Evolutionary conservation across 805 yeast genomes (phyloP), one percentile per base, ranked within the genome.

Genomic region (Spathaspora arborariae): DNA sequence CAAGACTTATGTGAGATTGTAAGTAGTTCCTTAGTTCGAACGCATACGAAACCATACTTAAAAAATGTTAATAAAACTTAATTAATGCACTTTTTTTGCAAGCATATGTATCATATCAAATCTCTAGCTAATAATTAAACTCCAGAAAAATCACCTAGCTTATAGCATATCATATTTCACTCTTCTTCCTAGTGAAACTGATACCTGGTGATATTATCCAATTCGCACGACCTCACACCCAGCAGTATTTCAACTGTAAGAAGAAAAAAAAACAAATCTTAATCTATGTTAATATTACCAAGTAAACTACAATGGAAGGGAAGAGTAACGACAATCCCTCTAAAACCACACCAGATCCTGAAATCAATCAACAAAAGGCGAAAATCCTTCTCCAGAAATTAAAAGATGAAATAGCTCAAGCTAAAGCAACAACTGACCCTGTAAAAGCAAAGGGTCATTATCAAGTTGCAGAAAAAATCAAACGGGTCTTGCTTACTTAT

Each of bases 361-460:
- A 63, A 36, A 55, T 56, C 21, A 62, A 75, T 38, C 78, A 74
- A 47, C 81, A 79, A 2, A 69, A 78, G 53, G 80, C 81, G 16
- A 78, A 80, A 34, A 81, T 80, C 57, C 67, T 85, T 49, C 75
- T 83, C 10, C 78, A 75, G 50, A 85, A 81, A 45, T 79, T 81
- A 51, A 78, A 76, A 43, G 67, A 73, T 26, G 85, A 82, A 54
- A 74, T 81, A 26, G 80, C 79, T 19, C 76, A 78, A 54, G 90
- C 89, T 1, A 80, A 78, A 54, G 76, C 75, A 15, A 76, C 83
- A 0, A 72, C 72, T 27, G 79, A 76, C 20, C 75, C 83, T 0
- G 81, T 78, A 0, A 80, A 72, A 48, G 89, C 88, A 16, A 78
- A 79, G 54, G 82, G 80, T 51, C 84, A 84, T 54, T 64, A 79